Evolutionary conservation across 140 eudicot species (phyloP), one percentile per base, ranked within the genome.

Genomic region (Ambrosia hybrid): DNA sequence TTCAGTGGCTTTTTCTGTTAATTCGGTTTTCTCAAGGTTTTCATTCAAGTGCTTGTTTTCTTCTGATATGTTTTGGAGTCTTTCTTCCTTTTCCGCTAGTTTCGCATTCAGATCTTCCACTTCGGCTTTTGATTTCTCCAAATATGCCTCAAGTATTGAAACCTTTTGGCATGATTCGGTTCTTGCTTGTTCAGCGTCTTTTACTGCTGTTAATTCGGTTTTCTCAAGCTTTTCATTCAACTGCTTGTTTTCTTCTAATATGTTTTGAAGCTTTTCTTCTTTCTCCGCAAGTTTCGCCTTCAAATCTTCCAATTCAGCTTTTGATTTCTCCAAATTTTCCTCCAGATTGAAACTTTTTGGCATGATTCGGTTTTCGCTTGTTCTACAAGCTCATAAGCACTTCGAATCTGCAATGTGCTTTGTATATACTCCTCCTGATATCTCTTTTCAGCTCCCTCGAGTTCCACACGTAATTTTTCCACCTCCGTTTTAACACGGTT

Each of bases 361-460:
- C 74, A 49, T 8, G 92, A 84, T 57, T 90, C 97, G 5, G 81
- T 73, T 79, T 65, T 86, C 51, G 89, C 74, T 48, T 65, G 85
- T 83, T 94, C 97, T 65, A 76, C 92, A 49, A 84, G 76, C 67
- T 90, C 96, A 81, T 84, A 88, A 16, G 97, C 97, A 64, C 82
- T 85, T 76, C 95, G 79, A 67, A 88, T 90, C 81, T 90, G 85
- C 74, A 90, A 78, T 0, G 97, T 94, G 75, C 91, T 88, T 51
- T 83, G 91, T 38, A 90, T 81, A 68, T 86, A 88, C 61, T 90
- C 97, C 13, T 88, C 95, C 74, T 84, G 88, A 51, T 86, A 86
- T 71, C 96, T 83, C 75, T 70, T 83, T 70, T 90, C 99, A 71
- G 95, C 85, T 14, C 84, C 85, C 70, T 90, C 97, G 0, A 94